phyloP scores from a whole-genome alignment of 2,329 filamentous ascomycete genomes.

The Metarhizium anisopliae region DNA sequence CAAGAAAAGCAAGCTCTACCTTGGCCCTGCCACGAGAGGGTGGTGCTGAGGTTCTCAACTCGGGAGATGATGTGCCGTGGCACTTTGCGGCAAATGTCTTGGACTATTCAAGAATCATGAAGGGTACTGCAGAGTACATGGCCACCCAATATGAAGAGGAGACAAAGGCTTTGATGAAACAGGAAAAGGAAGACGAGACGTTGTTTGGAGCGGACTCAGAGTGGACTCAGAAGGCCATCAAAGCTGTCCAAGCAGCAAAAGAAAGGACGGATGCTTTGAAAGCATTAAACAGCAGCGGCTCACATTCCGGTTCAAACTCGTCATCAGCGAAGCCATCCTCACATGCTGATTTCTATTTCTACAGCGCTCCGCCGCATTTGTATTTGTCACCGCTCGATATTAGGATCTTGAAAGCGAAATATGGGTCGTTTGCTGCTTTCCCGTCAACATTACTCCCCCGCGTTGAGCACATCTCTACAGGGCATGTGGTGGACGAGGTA shows the following conservation, averaged over 20 bases:
- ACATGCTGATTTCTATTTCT: constrained; percentile 67
- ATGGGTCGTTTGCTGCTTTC: constrained; percentile 72
- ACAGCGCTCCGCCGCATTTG: constrained; percentile 77
- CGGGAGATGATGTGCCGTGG: constrained; percentile 80
- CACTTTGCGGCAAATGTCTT: constrained; percentile 88
- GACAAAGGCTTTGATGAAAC: constrained; percentile 61
- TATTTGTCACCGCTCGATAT: constrained; percentile 89
- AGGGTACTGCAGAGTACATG: constrained; percentile 87
- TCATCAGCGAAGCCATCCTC: constrained; percentile 16
- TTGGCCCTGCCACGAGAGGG: constrained; percentile 81
- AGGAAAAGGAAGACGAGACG: constrained; percentile 82
- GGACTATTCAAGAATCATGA: constrained; percentile 94
- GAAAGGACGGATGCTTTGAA: constrained; percentile 54
- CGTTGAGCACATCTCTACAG: constrained; percentile 82
- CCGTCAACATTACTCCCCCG: constrained; percentile 79
- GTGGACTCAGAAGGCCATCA: constrained; percentile 80
- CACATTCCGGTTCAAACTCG: background rate
- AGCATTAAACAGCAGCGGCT: constrained; percentile 12
- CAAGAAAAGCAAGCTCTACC: constrained; percentile 70
- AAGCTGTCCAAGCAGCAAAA: constrained; percentile 63
- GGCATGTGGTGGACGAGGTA: constrained; percentile 79
- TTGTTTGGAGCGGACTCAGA: constrained; percentile 89
- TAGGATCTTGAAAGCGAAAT: constrained; percentile 81
- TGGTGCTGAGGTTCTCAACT: constrained; percentile 56
- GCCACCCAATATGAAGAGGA: constrained; percentile 69